Evolutionary conservation across 2,329 filamentous ascomycete genomes (phyloP), one percentile per base, ranked within the genome.

Genomic region (Exophiala bonariae): DNA sequence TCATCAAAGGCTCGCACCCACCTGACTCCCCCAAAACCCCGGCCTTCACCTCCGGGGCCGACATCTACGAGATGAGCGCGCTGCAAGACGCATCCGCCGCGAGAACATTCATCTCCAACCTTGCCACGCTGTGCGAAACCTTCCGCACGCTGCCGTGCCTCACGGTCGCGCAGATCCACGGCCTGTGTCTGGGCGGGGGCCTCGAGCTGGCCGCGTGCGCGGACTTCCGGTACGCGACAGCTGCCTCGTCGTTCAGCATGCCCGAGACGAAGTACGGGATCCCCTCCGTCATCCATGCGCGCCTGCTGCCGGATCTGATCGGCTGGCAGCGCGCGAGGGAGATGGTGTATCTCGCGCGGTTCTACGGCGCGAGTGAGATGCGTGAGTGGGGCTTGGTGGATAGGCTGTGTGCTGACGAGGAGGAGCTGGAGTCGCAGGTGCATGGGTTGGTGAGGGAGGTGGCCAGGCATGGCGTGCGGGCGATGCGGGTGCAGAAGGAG

Each of bases 41-140:
- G 72, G 90, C 91, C 60, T 96, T 95, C 77, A 93, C 88, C 72
- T 86, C 85, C 61, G 95, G 89, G 55, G 91, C 91, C 61, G 92
- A 95, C 68, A 88, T 91, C 44, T 90, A 96, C 64, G 92, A 96
- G 33, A 64, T 64, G 60, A 49, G 52, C 7, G n/a, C n/a, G 2
- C 28, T 65, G 20, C 35, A 53, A 7, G 54, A 44, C 11, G 61
- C 47, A 33, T 49, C 34, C 13, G 57, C 66, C 8, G 69, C 70
- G 2, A 48, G 60, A 9, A 36, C 32, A 2, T 71, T 71, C 59
- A 72, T 72, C 44, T 57, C 52, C 5, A 52, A 49, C 10, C 56
- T 70, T 11, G 65, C 66, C 40, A 31, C 22, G 3, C 61, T 64
- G 19, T 52, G 49, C 30, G 42, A 48, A 23, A 26, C 36, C 3